Evolutionary conservation across 164 flowering plant species (phyloP), one percentile per base, ranked within the genome.

Genomic region (Echeveria elegans): DNA sequence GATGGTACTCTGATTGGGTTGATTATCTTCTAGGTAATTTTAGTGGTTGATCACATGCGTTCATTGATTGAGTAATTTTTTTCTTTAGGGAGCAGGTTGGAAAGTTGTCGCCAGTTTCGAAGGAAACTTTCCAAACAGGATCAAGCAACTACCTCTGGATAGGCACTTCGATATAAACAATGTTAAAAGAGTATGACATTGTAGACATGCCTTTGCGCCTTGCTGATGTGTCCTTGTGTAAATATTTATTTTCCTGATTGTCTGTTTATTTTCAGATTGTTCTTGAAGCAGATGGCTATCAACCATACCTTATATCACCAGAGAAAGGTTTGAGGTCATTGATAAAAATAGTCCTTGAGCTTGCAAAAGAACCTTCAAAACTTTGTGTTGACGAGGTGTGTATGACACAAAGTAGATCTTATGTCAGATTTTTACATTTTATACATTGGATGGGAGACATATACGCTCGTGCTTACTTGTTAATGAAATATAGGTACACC

Each of bases 211-310:
- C 36, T 40, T 65, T 43, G 21, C 62, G 52, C 41, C n/a, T 36
- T 0, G 62, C 36, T 62, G 28, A 41, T 37, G 29, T 14, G 24
- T n/a, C 8, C 18, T 9, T 12, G 15, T 8, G 45, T 40, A 40
- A 16, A 12, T 68, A 8, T 12, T 23, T 36, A n/a, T 19, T 19
- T 16, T 53, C 45, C 24, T 10, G 24, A 6, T 7, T 28, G 26
- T 12, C 59, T 21, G 37, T 19, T 16, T 69, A 21, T 16, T 68
- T 50, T 61, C 83, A 95, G 99, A 82, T 95, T 76, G 99, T 95
- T 56, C 79, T 95, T 16, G 99, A 95, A 81, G 99, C 99, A 64
- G 99, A 95, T 82, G 99, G 99, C 72, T 95, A 95, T 80, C 99
- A 95, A 70, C 98, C 99, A 15, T 95, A 95, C 78, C 98, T 95